Conservation (phyloP, 306 rosid genomes). For the Rubus idaeus region DNA sequence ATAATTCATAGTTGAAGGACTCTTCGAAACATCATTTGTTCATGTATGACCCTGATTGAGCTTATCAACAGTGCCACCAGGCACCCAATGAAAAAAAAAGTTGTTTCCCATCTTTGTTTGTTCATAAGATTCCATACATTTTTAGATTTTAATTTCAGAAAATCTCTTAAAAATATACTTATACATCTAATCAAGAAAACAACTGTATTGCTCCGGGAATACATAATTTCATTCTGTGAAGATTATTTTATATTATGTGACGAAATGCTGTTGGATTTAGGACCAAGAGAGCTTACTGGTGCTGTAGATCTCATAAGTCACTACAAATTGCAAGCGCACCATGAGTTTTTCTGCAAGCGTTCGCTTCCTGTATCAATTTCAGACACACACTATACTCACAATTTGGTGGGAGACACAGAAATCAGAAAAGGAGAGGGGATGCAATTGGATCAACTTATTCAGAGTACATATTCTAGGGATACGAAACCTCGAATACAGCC, state of each 20-base stretch:
- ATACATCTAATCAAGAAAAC: not conserved
- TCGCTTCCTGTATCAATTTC: slow-evolving; percentile 81
- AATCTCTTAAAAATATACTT: not conserved
- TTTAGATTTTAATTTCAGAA: not conserved
- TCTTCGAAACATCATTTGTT: not conserved
- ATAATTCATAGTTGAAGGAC: not conserved
- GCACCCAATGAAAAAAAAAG: not conserved
- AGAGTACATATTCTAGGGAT: slow-evolving; percentile 62
- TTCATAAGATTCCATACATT: not conserved
- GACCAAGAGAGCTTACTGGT: slow-evolving; percentile 93
- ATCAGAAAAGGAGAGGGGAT: slow-evolving; percentile 96
- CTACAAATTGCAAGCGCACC: slow-evolving; percentile 80
- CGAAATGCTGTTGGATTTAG: slow-evolving; percentile 43
- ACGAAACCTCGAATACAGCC: slow-evolving; percentile 71
- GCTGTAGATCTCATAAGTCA: slow-evolving; percentile 90
- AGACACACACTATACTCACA: slow-evolving; percentile 85
- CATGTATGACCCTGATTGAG: not conserved
- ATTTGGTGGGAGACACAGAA: slow-evolving; percentile 92
- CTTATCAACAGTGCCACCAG: not conserved
- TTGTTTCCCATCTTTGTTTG: not conserved
- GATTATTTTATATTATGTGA: slow-evolving; percentile 6
- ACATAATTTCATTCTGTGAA: not conserved
- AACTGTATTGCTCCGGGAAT: not conserved
- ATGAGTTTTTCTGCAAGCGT: slow-evolving; percentile 93
- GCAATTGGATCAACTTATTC: slow-evolving; percentile 95